phyloP scores from a whole-genome alignment of 2,329 filamentous ascomycete species.

The Scedosporium apiospermum region DNA sequence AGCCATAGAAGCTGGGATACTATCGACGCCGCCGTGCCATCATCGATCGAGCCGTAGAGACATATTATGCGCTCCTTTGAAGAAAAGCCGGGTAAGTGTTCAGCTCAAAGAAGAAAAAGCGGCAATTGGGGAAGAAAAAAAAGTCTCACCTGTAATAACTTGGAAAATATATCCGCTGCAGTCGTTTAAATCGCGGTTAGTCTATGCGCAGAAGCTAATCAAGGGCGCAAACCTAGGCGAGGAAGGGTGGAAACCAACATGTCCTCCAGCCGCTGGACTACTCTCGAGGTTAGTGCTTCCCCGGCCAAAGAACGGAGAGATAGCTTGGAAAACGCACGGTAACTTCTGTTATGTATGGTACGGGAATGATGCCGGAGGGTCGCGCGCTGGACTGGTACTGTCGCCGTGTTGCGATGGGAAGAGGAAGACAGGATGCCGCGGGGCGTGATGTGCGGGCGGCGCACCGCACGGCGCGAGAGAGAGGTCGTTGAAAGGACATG shows the following conservation, averaged over 20 bases:
- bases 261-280: slow-evolving; percentile 70
- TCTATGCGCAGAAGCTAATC: neutral
- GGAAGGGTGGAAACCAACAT: slow-evolving; percentile 41
- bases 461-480: neutral
- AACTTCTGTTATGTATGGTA: slow-evolving; percentile 51
- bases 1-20: slow-evolving; percentile 96
- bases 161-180: slow-evolving; percentile 72
- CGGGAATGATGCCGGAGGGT: slow-evolving; percentile 29
- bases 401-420: neutral
- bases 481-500: neutral
- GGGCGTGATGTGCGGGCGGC: neutral
- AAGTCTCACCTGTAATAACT: slow-evolving; percentile 56
- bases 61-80: slow-evolving; percentile 88
- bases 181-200: slow-evolving; percentile 14
- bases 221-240: too few relatives aligned
- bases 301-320: slow-evolving; percentile 5
- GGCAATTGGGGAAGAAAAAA: too few relatives aligned
- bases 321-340: slow-evolving; percentile 26
- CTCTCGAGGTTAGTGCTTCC: slow-evolving; percentile 16
- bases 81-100: slow-evolving; percentile 9
- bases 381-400: neutral
- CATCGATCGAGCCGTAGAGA: slow-evolving; percentile 85
- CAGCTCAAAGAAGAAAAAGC: neutral
- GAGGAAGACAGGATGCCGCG: neutral
- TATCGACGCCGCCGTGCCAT: slow-evolving; percentile 82